These are phyloP conservation scores for Tephrocybe sp. DNA, from an alignment of 768 basidiomycete species.

Conservation along the genomic window DNA sequence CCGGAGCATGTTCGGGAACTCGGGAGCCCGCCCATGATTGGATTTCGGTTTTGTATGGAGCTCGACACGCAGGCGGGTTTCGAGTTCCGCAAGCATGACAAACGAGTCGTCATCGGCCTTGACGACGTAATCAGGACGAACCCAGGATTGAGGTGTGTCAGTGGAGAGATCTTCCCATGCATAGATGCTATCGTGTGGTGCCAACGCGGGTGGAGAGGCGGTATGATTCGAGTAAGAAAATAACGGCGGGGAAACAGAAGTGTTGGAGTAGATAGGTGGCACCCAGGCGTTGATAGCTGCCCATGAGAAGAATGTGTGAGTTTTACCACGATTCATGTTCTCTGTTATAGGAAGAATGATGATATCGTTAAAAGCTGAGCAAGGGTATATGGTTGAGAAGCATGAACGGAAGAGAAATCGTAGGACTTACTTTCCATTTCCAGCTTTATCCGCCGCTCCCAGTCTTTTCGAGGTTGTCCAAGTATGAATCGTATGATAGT, in stretches of 20 bases:
- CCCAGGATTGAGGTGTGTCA: conserved; percentile 57
- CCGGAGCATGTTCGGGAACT: conserved; percentile 9
- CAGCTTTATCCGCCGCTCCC: conserved; percentile 74
- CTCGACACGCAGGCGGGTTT: conserved; percentile 80
- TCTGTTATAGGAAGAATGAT: conserved; percentile 80
- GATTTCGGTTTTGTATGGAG: conserved; percentile 46
- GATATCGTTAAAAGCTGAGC: conserved; percentile 79
- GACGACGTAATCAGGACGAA: conserved; percentile 85
- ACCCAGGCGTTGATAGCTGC: conserved; percentile 89
- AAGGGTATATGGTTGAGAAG: background rate
- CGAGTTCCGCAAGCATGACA: conserved; percentile 91
- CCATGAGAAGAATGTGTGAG: conserved; percentile 90
- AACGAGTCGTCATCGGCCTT: conserved; percentile 97
- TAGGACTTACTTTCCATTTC: conserved; percentile 82
- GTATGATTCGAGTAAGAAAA: conserved; percentile 70
- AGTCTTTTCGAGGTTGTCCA: conserved; percentile 77
- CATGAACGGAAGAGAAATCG: background rate
- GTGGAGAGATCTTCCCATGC: conserved; percentile 50
- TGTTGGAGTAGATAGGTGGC: conserved; percentile 64
- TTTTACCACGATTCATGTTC: conserved; percentile 97
- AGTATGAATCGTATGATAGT: conserved; percentile 88
- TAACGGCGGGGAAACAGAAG: conserved; percentile 40
- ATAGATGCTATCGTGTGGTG: conserved; percentile 67
- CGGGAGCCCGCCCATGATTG: conserved; percentile 17
- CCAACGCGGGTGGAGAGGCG: conserved; percentile 53